These are phyloP conservation scores for Aeminium ludgeri DNA, from an alignment of 495 filamentous ascomycete genomes.

Conservation along the genomic window DNA sequence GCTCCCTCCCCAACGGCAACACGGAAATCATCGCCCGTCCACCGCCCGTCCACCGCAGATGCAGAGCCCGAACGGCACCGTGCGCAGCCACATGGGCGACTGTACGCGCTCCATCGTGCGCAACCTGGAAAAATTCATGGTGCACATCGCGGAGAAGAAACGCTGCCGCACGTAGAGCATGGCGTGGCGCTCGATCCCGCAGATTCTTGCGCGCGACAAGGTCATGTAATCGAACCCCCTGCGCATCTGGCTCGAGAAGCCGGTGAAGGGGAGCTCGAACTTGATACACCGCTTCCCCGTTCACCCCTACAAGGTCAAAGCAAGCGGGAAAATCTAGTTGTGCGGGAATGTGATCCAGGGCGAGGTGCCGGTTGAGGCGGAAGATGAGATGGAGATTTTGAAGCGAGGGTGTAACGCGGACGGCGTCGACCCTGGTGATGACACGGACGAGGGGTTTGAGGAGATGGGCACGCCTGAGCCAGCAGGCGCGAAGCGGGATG, in stretches of 20 bases:
- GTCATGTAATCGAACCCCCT: slow-evolving; percentile 1
- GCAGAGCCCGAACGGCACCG: neutral
- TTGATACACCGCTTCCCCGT: neutral
- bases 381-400: neutral
- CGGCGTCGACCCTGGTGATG: neutral
- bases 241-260: neutral
- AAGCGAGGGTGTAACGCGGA: neutral
- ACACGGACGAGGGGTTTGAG: too few species aligned
- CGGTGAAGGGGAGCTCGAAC: neutral
- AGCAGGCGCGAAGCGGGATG: too few species aligned
- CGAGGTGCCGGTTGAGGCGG: neutral
- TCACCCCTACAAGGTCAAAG: neutral
- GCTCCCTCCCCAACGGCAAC: neutral
- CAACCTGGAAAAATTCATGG: neutral
- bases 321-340: slow-evolving; percentile 1
- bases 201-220: neutral
- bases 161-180: neutral
- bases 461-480: too few species aligned
- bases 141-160: neutral
- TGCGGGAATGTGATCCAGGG: neutral
- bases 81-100: neutral
- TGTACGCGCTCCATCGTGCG: neutral
- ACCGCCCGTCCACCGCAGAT: neutral
- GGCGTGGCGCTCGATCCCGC: neutral
- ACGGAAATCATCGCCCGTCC: slow-evolving; percentile 5